These are phyloP conservation scores for Xylaria sp. DNA, from an alignment of 495 filamentous ascomycete genomes.

Conservation along the genomic window DNA sequence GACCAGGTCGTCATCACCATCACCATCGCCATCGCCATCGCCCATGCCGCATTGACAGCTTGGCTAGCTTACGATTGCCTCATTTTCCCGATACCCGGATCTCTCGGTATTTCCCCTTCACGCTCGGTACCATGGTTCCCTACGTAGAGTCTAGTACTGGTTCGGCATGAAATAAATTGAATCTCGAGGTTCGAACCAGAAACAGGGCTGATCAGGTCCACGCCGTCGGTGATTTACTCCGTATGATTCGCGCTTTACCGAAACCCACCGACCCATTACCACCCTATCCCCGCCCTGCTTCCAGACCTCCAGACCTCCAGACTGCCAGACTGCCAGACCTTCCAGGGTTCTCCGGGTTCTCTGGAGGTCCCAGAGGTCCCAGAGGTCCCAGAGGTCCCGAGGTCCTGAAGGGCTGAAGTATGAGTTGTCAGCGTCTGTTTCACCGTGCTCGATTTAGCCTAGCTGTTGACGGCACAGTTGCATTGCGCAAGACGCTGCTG, in stretches of 20 bases:
- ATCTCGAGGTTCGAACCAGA: background rate
- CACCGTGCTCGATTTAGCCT: slow-evolving; percentile 20
- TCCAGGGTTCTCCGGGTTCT: slow-evolving; percentile 23
- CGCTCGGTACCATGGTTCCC: too few relatives aligned
- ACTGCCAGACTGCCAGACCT: slow-evolving; percentile 3
- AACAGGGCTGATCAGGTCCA: background rate
- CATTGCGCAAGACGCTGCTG: slow-evolving; percentile 22
- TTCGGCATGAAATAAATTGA: background rate
- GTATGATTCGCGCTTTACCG: slow-evolving; percentile 10
- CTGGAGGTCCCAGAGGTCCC: slow-evolving; percentile 15
- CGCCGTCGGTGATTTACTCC: background rate
- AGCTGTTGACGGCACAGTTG: slow-evolving; percentile 10
- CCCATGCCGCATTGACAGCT: background rate
- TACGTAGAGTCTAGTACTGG: slow-evolving; percentile 3
- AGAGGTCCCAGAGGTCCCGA: too few relatives aligned
- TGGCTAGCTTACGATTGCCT: background rate
- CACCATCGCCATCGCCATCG: too few relatives aligned
- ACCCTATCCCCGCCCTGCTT: background rate
- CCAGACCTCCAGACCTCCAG: slow-evolving; percentile 1
- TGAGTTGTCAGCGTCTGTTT: slow-evolving; percentile 12
- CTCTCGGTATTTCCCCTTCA: background rate
- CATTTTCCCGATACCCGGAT: background rate
- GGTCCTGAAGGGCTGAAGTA: background rate
- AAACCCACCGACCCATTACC: background rate
- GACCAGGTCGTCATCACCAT: too few relatives aligned